Base-by-base conservation (phyloP, 2,329 filamentous ascomycete genomes). In the Fusarium citri region DNA sequence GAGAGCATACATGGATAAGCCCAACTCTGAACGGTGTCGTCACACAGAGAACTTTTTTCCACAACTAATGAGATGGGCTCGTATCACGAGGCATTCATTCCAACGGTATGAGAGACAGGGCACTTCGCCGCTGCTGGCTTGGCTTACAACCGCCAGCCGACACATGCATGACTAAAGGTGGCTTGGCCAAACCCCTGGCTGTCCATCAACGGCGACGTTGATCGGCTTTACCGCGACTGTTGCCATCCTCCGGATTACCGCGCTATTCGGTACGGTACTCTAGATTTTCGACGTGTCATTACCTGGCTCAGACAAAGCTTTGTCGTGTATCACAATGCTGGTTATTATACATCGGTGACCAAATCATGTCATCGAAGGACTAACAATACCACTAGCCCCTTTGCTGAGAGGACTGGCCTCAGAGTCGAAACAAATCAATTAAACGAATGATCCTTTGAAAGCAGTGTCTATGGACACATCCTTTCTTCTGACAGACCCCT, bases 101-200 rank as follows among this genome's bases (percentile, higher is more conserved):
- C 68, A 74, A 64, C 50, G 66, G 64, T 59, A 61, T 54, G 51
- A 55, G 59, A 53, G 56, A 64, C 64, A 62, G 48, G 59, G 63
- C 70, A 61, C 60, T 70, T 68, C 68, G 68, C 70, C 53, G 68
- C 59, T 66, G 63, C 70, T 63, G 70, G 68, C 70, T 74, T 74
- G 72, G 71, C 71, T 64, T 45, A 61, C 68, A 61, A 61, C 49
- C 57, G 47, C 49, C 54, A 51, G 26, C 51, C 54, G 20, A 49
- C 57, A 54, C 28, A 37, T 59, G 47, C 63, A 68, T 65, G 57
- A 55, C 55, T 47, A 43, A 26, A 31, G 26, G 59, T 68, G 62
- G 65, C 61, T 69, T 37, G 56, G 46, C 40, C 50, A 30, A 64
- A 30, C 61, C 65, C 69, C 64, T 69, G 53, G 25, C 28, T 18